Evolutionary conservation across 306 rosid genomes (phyloP), one percentile per base, ranked within the genome.

Genomic region (Dalbergia cochinchinensis): DNA sequence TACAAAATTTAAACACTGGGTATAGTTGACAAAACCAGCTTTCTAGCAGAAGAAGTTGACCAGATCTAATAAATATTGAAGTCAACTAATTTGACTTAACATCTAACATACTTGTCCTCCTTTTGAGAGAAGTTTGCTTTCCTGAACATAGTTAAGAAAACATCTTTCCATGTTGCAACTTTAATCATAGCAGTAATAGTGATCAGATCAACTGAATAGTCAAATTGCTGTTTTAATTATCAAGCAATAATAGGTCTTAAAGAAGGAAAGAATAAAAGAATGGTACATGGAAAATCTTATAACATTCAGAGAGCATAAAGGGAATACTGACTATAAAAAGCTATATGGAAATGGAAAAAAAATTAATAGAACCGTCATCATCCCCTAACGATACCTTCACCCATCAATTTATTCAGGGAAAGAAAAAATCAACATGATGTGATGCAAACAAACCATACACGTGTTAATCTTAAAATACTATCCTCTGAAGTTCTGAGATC

Each of bases 401-500:
- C 75, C 31, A 73, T 54, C 70, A 55, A 34, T 54, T 44, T 4
- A 8, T 18, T 60, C 1, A 45, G n/a, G 3, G 11, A 15, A 26
- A 22, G 1, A 31, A 18, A 71, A 67, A 20, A 74, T 13, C 83
- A 74, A 48, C 41, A 60, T 26, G 59, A 51, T 35, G 81, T 22
- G 77, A 73, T 41, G 66, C 51, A 69, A 69, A 65, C 35, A 4
- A 4, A 34, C 8, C 20, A 16, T 35, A 16, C 3, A 71, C 71
- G 41, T 16, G 22, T 62, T 61, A 13, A 77, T 72, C 57, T 67
- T 39, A 71, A 86, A 77, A 15, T 41, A 72, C 85, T 71, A 80
- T 83, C 90, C 90, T 80, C 60, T 61, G 69, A 77, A 74, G 44
- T 45, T 69, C 63, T 41, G 37, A 60, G 69, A 65, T 44, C 45